These are phyloP conservation scores for Pyrenophora tritici-repentis DNA, from an alignment of 2,329 filamentous ascomycete species.

Conservation along the genomic window DNA sequence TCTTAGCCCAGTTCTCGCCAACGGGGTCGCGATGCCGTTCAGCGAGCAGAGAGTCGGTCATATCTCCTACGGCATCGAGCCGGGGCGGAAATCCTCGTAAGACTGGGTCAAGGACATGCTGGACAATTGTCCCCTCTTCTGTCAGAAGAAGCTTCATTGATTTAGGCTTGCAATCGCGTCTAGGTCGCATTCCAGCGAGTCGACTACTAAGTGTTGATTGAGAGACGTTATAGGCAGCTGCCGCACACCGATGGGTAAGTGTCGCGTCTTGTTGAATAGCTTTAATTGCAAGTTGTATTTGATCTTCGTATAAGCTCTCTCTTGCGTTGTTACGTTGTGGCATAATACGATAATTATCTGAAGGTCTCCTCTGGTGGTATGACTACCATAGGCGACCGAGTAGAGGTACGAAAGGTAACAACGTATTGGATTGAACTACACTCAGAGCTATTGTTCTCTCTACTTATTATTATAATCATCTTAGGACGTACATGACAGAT, in stretches of 20 bases:
- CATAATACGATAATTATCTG: too few relatives aligned
- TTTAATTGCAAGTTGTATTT: too few relatives aligned
- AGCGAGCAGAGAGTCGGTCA: background rate
- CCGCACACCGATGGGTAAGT: background rate
- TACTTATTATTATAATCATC: too few relatives aligned
- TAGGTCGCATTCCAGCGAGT: background rate
- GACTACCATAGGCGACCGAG: too few relatives aligned
- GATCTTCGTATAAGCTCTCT: too few relatives aligned
- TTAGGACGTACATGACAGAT: too few relatives aligned
- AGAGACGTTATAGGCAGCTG: conserved; percentile 1
- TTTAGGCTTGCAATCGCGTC: background rate
- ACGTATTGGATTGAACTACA: too few relatives aligned
- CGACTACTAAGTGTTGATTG: background rate
- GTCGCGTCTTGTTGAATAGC: too few relatives aligned
- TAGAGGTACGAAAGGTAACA: too few relatives aligned
- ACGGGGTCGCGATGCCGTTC: background rate
- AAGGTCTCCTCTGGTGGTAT: too few relatives aligned
- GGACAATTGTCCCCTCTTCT: background rate
- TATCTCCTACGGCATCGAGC: background rate
- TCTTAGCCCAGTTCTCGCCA: background rate
- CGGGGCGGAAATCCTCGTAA: background rate
- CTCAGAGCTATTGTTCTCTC: too few relatives aligned
- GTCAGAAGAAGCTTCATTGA: background rate
- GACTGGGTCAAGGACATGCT: background rate
- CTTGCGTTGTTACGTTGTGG: too few relatives aligned